phyloP scores from a whole-genome alignment of 2,329 filamentous ascomycete species.

The Rhinocladiella similis region DNA sequence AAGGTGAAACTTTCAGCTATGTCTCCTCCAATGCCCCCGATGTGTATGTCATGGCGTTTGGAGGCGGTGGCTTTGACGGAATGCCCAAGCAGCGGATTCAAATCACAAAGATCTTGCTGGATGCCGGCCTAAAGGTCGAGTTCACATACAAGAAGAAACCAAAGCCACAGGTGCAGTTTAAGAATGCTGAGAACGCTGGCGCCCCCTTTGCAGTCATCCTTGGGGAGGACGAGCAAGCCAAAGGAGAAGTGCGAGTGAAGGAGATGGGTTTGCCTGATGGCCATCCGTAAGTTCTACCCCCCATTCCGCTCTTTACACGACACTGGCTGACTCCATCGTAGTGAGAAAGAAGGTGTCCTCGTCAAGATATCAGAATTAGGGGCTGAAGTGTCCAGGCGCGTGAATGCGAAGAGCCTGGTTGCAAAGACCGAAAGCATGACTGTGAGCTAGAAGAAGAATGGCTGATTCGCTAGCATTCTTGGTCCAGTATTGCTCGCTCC shows the following conservation, averaged over 20 bases:
- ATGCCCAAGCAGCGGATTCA: slow-evolving; percentile 81
- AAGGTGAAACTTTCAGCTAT: slow-evolving; percentile 54
- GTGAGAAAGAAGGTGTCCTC: slow-evolving; percentile 80
- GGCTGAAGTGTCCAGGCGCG: slow-evolving; percentile 13
- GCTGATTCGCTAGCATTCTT: background rate
- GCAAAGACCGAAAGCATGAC: slow-evolving; percentile 2
- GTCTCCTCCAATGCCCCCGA: slow-evolving; percentile 58
- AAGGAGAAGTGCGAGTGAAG: slow-evolving; percentile 86
- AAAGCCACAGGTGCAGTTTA: slow-evolving; percentile 86
- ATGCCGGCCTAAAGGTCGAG: slow-evolving; percentile 87
- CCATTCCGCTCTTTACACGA: background rate
- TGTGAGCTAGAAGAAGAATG: background rate
- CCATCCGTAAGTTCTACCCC: slow-evolving; percentile 55
- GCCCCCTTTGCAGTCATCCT: slow-evolving; percentile 87
- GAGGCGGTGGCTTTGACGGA: slow-evolving; percentile 79
- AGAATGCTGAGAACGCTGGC: slow-evolving; percentile 75
- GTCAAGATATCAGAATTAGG: slow-evolving; percentile 54
- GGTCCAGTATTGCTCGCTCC: too few species aligned
- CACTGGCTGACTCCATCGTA: slow-evolving; percentile 4
- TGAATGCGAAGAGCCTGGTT: slow-evolving; percentile 11
- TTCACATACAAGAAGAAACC: slow-evolving; percentile 79
- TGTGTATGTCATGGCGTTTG: slow-evolving; percentile 93
- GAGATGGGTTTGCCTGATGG: slow-evolving; percentile 75
- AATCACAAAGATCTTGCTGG: slow-evolving; percentile 75
- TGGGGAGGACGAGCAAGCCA: slow-evolving; percentile 82